Evolutionary conservation across 441 rosid species (phyloP).

Genomic region (Corymbia citriodora): DNA sequence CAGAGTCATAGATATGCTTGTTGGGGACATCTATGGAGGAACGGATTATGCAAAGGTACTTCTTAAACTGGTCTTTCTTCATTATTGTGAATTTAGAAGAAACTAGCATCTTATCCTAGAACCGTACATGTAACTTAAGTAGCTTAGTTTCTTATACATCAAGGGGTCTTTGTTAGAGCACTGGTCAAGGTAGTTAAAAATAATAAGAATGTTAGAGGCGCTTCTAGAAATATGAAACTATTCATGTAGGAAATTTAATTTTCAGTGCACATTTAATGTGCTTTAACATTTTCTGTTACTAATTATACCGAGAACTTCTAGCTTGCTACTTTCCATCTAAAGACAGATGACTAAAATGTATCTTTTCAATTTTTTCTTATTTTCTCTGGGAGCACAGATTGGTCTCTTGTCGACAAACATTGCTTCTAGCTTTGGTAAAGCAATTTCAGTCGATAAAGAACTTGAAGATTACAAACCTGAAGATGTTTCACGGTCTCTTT

Average conservation of each 20-base stretch:
- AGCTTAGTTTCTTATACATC: neutral
- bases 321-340: neutral
- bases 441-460: constrained; percentile 86
- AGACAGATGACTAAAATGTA: neutral
- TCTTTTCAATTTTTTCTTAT: neutral
- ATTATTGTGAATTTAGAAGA: neutral
- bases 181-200: neutral
- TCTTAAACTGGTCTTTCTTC: neutral
- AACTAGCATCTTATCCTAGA: neutral
- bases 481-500: constrained; percentile 91
- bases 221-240: neutral
- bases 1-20: constrained; percentile 94
- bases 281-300: neutral
- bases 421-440: constrained; percentile 98
- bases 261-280: neutral
- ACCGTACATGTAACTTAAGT: neutral
- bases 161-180: neutral
- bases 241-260: neutral
- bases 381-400: constrained; percentile 36
- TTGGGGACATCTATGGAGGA: constrained; percentile 99
- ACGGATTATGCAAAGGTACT: constrained; percentile 91
- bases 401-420: constrained; percentile 98
- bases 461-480: constrained; percentile 89
- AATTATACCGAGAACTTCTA: neutral
- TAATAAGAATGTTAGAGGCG: neutral